A percentile compares a stretch with the other conserved stretches of the same genome.
Evolutionary conservation across 352 stramenopile genomes (phyloP).

Genomic region (Pythium insidiosum): DNA sequence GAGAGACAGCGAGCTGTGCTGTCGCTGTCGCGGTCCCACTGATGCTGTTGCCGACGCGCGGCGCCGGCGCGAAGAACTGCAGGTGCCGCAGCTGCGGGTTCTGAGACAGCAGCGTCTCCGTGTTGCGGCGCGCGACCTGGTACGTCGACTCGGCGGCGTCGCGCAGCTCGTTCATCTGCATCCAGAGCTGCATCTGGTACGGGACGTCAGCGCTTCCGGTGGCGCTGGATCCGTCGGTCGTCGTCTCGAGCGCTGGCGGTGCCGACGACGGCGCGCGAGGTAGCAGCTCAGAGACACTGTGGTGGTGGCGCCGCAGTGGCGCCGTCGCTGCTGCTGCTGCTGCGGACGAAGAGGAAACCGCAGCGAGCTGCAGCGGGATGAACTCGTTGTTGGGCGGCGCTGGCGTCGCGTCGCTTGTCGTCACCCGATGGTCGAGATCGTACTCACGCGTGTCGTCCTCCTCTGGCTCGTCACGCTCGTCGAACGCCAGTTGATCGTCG

Average conservation of each 20-base stretch:
- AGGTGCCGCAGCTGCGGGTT: conserved; percentile 7
- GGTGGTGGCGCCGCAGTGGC: background rate
- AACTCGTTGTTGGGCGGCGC: background rate
- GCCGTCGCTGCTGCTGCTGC: background rate
- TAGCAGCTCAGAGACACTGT: too few relatives aligned
- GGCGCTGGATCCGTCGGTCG: background rate
- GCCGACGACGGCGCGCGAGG: background rate
- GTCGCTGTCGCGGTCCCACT: too few relatives aligned
- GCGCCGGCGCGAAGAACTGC: conserved; percentile 10
- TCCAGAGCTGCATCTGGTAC: conserved; percentile 62
- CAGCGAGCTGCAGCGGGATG: too few relatives aligned
- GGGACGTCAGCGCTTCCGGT: conserved; percentile 1
- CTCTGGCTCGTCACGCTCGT: too few relatives aligned
- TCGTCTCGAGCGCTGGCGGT: background rate
- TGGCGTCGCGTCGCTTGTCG: too few relatives aligned
- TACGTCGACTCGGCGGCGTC: conserved; percentile 56
- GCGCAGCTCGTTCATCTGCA: conserved; percentile 69
- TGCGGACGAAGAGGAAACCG: too few relatives aligned
- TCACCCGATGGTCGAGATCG: too few relatives aligned
- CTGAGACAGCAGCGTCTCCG: conserved; percentile 32
- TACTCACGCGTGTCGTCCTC: too few relatives aligned
- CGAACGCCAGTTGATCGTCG: too few relatives aligned
- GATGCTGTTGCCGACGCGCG: conserved; percentile 5
- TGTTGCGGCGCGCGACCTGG: conserved; percentile 50
- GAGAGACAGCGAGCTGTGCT: too few relatives aligned